These are phyloP conservation scores for Fragaria iinumae DNA, from an alignment of 306 rosid species.

Conservation along the genomic window DNA sequence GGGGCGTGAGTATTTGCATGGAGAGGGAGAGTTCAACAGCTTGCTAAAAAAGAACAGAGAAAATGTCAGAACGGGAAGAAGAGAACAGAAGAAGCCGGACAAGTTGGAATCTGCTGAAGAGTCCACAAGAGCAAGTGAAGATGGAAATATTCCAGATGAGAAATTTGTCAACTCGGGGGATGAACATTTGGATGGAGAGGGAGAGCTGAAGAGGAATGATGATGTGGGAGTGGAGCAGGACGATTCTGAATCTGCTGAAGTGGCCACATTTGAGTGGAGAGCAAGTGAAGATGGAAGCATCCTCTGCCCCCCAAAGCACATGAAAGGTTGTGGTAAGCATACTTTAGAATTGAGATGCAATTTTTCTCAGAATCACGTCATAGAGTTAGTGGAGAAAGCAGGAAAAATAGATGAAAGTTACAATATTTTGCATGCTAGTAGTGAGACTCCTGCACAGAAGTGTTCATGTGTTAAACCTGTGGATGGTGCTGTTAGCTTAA, in stretches of 20 bases:
- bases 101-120: neutral
- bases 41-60: neutral
- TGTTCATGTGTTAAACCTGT: conserved; percentile 47
- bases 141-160: neutral
- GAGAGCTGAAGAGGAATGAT: neutral
- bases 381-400: conserved; percentile 55
- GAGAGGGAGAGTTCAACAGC: neutral
- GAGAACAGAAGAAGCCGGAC: too few relatives aligned
- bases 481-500: conserved; percentile 13
- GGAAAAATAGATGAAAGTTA: conserved; percentile 39
- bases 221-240: neutral
- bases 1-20: conserved; percentile 47
- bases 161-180: neutral
- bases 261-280: conserved; percentile 46
- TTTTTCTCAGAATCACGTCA: conserved; percentile 30
- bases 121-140: conserved; percentile 15
- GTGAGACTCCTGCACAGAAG: conserved; percentile 14
- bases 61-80: neutral
- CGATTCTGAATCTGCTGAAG: neutral
- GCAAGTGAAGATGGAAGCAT: conserved; percentile 60
- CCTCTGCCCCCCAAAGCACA: conserved; percentile 53
- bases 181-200: conserved; percentile 46
- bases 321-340: conserved; percentile 46
- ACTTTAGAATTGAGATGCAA: conserved; percentile 60
- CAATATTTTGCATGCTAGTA: conserved; percentile 24